These are phyloP conservation scores for Coemansia erecta DNA, from an alignment of 192 early-diverging fungal genomes.

Conservation along the genomic window DNA sequence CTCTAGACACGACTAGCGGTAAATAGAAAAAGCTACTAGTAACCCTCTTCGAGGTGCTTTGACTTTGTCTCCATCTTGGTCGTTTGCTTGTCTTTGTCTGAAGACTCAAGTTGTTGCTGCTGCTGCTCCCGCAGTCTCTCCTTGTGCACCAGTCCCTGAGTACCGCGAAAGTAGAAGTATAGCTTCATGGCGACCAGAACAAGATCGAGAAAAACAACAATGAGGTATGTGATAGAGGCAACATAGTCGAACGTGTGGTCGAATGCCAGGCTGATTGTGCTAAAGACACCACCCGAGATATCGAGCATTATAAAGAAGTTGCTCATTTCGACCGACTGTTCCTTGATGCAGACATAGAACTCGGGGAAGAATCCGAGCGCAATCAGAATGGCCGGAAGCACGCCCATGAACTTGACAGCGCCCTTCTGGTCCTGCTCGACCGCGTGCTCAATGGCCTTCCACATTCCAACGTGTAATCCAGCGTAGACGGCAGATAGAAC, in stretches of 20 bases:
- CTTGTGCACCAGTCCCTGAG: slow-evolving; percentile 19
- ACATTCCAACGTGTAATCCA: slow-evolving; percentile 43
- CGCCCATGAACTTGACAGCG: slow-evolving; percentile 35
- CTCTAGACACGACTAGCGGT: not conserved
- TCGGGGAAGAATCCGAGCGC: slow-evolving; percentile 50
- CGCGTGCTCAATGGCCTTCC: slow-evolving; percentile 34
- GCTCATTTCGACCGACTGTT: slow-evolving; percentile 48
- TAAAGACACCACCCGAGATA: slow-evolving; percentile 41
- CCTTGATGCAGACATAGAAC: slow-evolving; percentile 48
- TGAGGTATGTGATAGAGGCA: slow-evolving; percentile 48
- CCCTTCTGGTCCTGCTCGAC: slow-evolving; percentile 18
- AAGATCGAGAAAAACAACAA: slow-evolving; percentile 45
- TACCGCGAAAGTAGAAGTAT: slow-evolving; percentile 31
- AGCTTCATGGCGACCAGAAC: slow-evolving; percentile 44
- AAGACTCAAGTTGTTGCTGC: not conserved
- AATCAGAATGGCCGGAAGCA: slow-evolving; percentile 46
- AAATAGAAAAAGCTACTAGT: too few relatives aligned
- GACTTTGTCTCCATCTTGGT: not conserved
- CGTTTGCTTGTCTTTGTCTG: not conserved
- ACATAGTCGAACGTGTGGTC: slow-evolving; percentile 51
- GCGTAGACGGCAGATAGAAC: slow-evolving; percentile 36
- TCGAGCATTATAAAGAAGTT: slow-evolving; percentile 48
- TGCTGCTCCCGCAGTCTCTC: not conserved
- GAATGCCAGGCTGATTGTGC: slow-evolving; percentile 48
- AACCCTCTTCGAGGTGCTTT: too few relatives aligned